Evolutionary conservation across 108 stramenopile species (phyloP).

Genomic region (Pseudonitzschia delicatissima): DNA sequence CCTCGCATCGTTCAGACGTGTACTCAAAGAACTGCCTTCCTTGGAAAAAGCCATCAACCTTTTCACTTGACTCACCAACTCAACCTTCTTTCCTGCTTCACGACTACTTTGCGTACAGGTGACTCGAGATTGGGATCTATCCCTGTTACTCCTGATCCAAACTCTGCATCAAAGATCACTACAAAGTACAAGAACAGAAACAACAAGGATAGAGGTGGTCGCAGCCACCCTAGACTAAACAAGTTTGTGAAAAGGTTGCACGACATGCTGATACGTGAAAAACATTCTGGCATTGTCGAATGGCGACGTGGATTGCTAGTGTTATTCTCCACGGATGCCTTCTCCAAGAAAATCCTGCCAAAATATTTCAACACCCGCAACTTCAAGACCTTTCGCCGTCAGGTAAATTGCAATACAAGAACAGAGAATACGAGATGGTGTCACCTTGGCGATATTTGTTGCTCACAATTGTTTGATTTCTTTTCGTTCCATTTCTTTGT

Average conservation of each 20-base stretch:
- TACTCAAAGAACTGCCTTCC: too few species aligned
- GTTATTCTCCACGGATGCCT: conserved; percentile 79
- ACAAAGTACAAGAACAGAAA: not conserved
- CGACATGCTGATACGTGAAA: conserved; percentile 72
- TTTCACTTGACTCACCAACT: too few species aligned
- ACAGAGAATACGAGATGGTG: too few species aligned
- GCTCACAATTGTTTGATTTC: too few species aligned
- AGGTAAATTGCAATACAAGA: conserved; percentile 25
- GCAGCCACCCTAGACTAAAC: conserved; percentile 54
- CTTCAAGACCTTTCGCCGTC: conserved; percentile 93
- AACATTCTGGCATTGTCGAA: conserved; percentile 67
- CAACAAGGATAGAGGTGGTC: not conserved
- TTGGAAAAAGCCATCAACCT: too few species aligned
- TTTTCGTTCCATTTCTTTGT: not conserved
- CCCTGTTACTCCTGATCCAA: conserved; percentile 6
- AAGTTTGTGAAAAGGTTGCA: conserved; percentile 84
- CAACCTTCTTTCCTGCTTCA: too few species aligned
- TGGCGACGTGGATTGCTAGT: conserved; percentile 85
- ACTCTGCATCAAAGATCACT: not conserved
- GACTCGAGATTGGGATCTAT: not conserved
- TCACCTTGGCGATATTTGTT: not conserved
- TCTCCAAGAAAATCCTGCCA: conserved; percentile 82
- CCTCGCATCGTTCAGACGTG: too few species aligned
- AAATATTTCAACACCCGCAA: conserved; percentile 91
- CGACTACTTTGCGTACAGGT: too few species aligned